Base-by-base conservation (phyloP, 2,329 filamentous ascomycete genomes). In the Pyricularia sp. region DNA sequence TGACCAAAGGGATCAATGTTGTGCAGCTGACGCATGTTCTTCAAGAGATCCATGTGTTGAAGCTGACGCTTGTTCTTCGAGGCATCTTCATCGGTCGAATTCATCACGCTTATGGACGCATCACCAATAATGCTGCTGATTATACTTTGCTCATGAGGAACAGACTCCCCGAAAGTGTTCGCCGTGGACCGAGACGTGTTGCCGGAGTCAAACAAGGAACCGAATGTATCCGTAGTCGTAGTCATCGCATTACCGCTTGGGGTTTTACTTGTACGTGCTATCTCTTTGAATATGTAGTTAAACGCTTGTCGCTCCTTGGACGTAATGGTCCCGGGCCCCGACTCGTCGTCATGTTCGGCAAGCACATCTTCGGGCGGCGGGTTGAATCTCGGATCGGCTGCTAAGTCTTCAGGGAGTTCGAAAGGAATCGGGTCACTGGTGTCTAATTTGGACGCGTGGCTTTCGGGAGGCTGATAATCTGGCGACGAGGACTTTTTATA, bases 271-370 rank as follows among this genome's bases (percentile, higher is more conserved):
- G 65, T 17, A 17, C 26, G 68, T 11, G 23, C 20, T 85, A 90
- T 89, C 68, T 87, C 81, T 67, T 82, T 80, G 72, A 90, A 90
- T 67, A 89, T 85, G 67, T 81, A 79, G 31, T 84, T 81, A 70
- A 86, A 86, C 10, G 80, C 75, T 9, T 77, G 73, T 9, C 78
- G 78, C 74, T 90, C 88, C 0, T 79, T 74, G 0, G 83, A 83
- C 0, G 88, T 90, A 66, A 90, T 86, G 5, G 86, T 90, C 3
- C 82, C 83, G 64, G 76, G 64, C 69, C 82, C 82, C 64, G 76
- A 64, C 69, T 68, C 55, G 36, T 68, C 71, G 11, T 17, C 12
- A 42, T 67, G 31, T 14, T 73, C 73, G 20, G 75, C 70, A 5
- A 72, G 71, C 33, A 73, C 75, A 64, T 71, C 69, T 33, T 72